A percentile compares a stretch with the other conserved stretches of the same genome.
phyloP scores from a whole-genome alignment of 176 grass and related monocot genomes.

The Hordeum vulgare region DNA sequence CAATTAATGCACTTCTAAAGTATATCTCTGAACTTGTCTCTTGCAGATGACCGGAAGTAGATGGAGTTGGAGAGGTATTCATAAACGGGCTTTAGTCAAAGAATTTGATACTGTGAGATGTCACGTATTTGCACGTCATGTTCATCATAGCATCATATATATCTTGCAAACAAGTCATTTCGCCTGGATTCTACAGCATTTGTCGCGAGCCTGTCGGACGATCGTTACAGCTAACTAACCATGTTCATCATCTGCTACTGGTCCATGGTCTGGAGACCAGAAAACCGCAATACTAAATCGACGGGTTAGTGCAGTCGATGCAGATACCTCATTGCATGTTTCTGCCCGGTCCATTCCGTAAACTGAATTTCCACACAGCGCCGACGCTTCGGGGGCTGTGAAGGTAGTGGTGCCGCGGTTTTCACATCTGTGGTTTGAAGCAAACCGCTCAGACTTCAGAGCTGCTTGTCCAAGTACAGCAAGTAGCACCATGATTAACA shows the following conservation, averaged over 20 bases:
- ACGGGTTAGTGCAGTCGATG: not conserved
- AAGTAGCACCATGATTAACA: not conserved
- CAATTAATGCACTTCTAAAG: too few relatives aligned
- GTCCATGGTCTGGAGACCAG: not conserved
- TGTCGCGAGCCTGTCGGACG: not conserved
- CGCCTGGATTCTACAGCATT: not conserved
- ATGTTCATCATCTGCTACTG: not conserved
- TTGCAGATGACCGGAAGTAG: not conserved
- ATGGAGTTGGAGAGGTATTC: not conserved
- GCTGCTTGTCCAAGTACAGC: not conserved
- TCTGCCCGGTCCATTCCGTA: not conserved
- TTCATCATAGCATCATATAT: not conserved
- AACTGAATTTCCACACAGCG: not conserved
- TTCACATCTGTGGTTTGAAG: conserved; percentile 3
- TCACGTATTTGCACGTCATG: not conserved
- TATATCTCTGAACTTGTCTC: not conserved
- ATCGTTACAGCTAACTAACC: not conserved
- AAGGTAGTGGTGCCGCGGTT: not conserved
- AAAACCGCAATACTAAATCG: not conserved
- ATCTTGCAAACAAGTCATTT: not conserved
- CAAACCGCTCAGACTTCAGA: not conserved
- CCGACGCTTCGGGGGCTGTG: not conserved
- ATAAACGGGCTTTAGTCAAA: conserved; percentile 7
- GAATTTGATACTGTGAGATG: conserved; percentile 3
- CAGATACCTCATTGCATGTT: not conserved